phyloP scores from a whole-genome alignment of 2,329 filamentous ascomycete species.

The Fusarium sp. region DNA sequence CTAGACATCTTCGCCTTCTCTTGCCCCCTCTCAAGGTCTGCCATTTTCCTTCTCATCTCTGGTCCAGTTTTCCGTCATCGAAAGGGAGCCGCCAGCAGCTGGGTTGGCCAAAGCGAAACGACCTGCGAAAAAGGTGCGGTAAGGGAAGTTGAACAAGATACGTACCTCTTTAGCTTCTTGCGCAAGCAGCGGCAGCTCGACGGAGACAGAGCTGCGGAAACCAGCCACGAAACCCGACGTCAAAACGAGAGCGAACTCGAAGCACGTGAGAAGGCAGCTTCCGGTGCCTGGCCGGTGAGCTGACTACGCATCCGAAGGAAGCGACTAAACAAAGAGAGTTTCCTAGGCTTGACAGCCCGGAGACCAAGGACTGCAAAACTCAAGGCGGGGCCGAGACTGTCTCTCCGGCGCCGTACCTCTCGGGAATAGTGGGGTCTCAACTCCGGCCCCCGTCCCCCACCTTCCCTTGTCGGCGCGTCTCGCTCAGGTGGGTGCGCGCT shows the following conservation, averaged over 20 bases:
- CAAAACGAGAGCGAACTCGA: constrained; percentile 16
- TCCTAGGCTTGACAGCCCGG: not conserved
- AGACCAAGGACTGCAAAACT: constrained; percentile 6
- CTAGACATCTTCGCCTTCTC: constrained; percentile 24
- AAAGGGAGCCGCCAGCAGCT: constrained; percentile 38
- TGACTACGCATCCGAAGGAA: constrained; percentile 1
- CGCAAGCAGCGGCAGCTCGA: constrained; percentile 7
- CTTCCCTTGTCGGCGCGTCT: constrained; percentile 8
- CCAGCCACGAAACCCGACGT: constrained; percentile 4
- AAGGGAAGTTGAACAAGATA: constrained; percentile 35
- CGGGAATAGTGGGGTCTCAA: constrained; percentile 22
- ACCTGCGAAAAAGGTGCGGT: constrained; percentile 30
- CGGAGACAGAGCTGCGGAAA: not conserved
- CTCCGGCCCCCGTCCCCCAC: constrained; percentile 17
- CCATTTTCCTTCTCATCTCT: constrained; percentile 17
- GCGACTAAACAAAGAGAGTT: not conserved
- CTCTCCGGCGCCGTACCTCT: not conserved
- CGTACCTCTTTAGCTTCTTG: constrained; percentile 29
- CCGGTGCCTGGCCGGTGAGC: not conserved
- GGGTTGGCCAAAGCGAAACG: constrained; percentile 37
- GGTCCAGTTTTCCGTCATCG: constrained; percentile 35
- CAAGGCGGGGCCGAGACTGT: constrained; percentile 27
- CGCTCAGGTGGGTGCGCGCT: constrained; percentile 16
- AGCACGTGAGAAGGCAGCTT: constrained; percentile 24
- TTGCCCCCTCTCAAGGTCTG: constrained; percentile 14